These are phyloP conservation scores for Globisporangium barbulae DNA, from an alignment of 352 stramenopile species.

Conservation along the genomic window DNA sequence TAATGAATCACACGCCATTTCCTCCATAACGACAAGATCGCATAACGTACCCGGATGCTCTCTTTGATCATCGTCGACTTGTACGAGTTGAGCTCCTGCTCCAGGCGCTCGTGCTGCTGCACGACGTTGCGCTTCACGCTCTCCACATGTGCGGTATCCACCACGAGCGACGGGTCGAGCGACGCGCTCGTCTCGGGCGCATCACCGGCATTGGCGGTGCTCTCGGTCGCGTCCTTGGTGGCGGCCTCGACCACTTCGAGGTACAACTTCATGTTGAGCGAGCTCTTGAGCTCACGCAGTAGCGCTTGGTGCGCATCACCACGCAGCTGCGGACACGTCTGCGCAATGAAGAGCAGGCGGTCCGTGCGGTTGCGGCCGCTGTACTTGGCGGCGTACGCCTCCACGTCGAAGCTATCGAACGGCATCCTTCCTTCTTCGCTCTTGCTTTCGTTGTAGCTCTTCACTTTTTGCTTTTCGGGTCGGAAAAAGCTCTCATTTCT, in stretches of 20 bases:
- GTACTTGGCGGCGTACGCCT: constrained; percentile 83
- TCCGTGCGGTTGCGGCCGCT: constrained; percentile 72
- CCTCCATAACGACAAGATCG: background rate
- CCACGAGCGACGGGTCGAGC: constrained; percentile 17
- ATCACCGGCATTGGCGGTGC: background rate
- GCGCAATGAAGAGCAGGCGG: constrained; percentile 68
- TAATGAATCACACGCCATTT: background rate
- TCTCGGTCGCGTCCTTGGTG: constrained; percentile 19
- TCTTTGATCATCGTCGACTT: constrained; percentile 92
- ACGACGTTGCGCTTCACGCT: constrained; percentile 55
- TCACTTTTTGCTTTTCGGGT: constrained; percentile 1
- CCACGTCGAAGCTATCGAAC: constrained; percentile 76
- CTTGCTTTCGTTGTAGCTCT: constrained; percentile 15
- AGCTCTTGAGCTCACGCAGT: constrained; percentile 55
- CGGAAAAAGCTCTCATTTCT: background rate
- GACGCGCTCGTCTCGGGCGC: constrained; percentile 25
- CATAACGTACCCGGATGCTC: constrained; percentile 69
- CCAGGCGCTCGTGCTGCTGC: constrained; percentile 76
- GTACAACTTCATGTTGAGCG: constrained; percentile 73
- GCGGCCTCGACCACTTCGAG: constrained; percentile 48
- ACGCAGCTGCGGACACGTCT: constrained; percentile 39
- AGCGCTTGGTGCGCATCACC: constrained; percentile 46
- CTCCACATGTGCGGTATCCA: constrained; percentile 54
- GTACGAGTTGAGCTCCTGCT: constrained; percentile 90
- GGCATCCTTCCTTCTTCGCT: constrained; percentile 10